Evolutionary conservation across 495 filamentous ascomycete genomes (phyloP).

Genomic region (Tetracladium marchalianum): DNA sequence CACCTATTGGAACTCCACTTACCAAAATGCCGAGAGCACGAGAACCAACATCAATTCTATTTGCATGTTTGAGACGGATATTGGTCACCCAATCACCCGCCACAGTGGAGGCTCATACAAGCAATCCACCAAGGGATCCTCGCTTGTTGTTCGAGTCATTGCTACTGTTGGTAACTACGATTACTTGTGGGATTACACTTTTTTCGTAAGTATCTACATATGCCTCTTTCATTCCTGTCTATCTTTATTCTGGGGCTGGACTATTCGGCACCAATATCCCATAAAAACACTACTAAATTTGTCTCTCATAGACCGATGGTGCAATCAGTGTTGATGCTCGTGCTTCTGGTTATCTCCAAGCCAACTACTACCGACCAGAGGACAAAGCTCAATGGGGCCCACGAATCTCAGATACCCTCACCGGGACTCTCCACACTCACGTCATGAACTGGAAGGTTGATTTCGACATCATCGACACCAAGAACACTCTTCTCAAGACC

Average conservation of each 20-base stretch:
- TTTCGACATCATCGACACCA: conserved; percentile 39
- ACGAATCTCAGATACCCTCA: conserved; percentile 34
- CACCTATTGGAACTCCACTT: conserved; percentile 32
- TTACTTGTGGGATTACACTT: conserved; percentile 32
- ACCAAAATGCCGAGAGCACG: conserved; percentile 28
- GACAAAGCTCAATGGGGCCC: conserved; percentile 33
- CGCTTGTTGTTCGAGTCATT: conserved; percentile 34
- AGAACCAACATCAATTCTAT: conserved; percentile 32
- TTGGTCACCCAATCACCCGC: conserved; percentile 34
- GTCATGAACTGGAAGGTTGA: conserved; percentile 45
- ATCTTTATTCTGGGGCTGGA: too few relatives aligned
- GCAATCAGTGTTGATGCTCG: conserved; percentile 44
- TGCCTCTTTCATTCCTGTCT: too few relatives aligned
- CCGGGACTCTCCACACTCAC: conserved; percentile 41
- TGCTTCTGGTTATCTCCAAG: conserved; percentile 47
- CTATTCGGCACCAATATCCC: too few relatives aligned
- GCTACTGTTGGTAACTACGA: conserved; percentile 48
- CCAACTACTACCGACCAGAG: conserved; percentile 30
- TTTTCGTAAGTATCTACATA: conserved; percentile 26
- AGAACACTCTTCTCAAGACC: conserved; percentile 35
- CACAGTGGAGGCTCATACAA: conserved; percentile 27
- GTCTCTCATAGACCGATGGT: conserved; percentile 29
- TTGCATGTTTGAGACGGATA: conserved; percentile 39
- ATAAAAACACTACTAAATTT: too few relatives aligned
- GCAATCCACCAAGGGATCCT: conserved; percentile 34